phyloP scores from a whole-genome alignment of 2,329 filamentous ascomycete genomes.

The Fusarium acutatum region DNA sequence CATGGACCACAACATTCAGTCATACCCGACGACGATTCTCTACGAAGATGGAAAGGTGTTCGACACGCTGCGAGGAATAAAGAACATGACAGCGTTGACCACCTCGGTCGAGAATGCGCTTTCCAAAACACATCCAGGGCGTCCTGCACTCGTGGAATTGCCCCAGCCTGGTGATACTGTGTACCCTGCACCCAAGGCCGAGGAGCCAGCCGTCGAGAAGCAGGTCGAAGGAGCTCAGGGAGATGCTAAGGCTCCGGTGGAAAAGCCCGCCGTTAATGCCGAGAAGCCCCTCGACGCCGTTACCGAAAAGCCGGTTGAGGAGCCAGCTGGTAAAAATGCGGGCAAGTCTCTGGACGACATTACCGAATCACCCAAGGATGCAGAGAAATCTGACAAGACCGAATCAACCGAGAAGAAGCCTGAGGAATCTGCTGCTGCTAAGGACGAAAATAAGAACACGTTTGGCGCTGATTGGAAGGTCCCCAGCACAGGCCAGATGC shows the following conservation, averaged over 20 bases:
- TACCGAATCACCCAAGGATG: slow-evolving; percentile 41
- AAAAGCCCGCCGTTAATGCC: slow-evolving; percentile 19
- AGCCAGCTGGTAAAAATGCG: slow-evolving; percentile 29
- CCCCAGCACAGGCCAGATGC: slow-evolving; percentile 42
- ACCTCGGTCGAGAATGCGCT: slow-evolving; percentile 78
- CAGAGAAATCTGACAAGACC: slow-evolving; percentile 36
- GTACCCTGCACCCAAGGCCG: slow-evolving; percentile 42
- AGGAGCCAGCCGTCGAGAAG: slow-evolving; percentile 21
- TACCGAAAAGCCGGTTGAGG: slow-evolving; percentile 22
- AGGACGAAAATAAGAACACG: slow-evolving; percentile 34
- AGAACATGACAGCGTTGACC: slow-evolving; percentile 72
- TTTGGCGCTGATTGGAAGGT: slow-evolving; percentile 45
- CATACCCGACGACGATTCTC: slow-evolving; percentile 80
- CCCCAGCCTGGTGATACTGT: slow-evolving; percentile 74
- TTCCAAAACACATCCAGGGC: slow-evolving; percentile 81
- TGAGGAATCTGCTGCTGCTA: slow-evolving; percentile 39
- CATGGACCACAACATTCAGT: slow-evolving; percentile 68
- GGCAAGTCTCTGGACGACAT: slow-evolving; percentile 31
- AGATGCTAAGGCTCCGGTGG: slow-evolving; percentile 49
- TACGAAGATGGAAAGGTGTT: slow-evolving; percentile 80
- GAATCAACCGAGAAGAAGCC: slow-evolving; percentile 37
- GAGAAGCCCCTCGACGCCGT: slow-evolving; percentile 28
- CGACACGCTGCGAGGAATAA: slow-evolving; percentile 71
- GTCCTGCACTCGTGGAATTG: slow-evolving; percentile 72
- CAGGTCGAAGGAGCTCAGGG: slow-evolving; percentile 29